Conservation (phyloP, 2,329 filamentous ascomycete species). For the Dactylellina cionopaga region DNA sequence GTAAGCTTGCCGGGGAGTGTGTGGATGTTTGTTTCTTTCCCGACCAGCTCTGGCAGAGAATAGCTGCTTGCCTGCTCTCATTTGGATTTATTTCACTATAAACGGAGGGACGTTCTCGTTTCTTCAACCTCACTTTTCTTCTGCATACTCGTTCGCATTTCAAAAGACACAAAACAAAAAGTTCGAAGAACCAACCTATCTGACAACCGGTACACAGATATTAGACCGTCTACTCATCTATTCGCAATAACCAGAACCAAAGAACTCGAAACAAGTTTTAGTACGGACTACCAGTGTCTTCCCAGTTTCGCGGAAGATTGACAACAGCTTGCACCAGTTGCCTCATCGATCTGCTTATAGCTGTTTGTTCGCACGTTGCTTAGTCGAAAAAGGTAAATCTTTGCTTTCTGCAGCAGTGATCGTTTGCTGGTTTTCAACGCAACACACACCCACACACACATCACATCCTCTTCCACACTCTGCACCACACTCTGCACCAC, state of each 20-base stretch:
- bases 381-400: conserved; percentile 47
- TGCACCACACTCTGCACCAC: too few species aligned
- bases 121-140: conserved; percentile 12
- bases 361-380: conserved; percentile 38
- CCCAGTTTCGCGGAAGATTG: conserved; percentile 52
- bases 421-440: conserved; percentile 44
- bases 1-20: conserved; percentile 25
- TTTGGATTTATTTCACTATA: conserved; percentile 46
- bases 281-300: conserved; percentile 33
- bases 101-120: conserved; percentile 37
- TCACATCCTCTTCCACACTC: neutral
- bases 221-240: neutral
- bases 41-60: conserved; percentile 7
- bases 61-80: conserved; percentile 13
- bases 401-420: conserved; percentile 44
- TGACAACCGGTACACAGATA: conserved; percentile 10
- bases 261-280: conserved; percentile 48
- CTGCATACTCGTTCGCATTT: conserved; percentile 24
- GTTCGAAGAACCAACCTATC: neutral
- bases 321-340: conserved; percentile 48
- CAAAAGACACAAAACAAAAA: conserved; percentile 10
- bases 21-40: too few species aligned
- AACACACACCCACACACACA: conserved; percentile 46
- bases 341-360: conserved; percentile 40
- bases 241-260: neutral